Percentiles rank a stretch among this genome's conserved stretches.
phyloP scores from a whole-genome alignment of 768 basidiomycete species.

The button mushroom (Agaricus bisporus) region DNA sequence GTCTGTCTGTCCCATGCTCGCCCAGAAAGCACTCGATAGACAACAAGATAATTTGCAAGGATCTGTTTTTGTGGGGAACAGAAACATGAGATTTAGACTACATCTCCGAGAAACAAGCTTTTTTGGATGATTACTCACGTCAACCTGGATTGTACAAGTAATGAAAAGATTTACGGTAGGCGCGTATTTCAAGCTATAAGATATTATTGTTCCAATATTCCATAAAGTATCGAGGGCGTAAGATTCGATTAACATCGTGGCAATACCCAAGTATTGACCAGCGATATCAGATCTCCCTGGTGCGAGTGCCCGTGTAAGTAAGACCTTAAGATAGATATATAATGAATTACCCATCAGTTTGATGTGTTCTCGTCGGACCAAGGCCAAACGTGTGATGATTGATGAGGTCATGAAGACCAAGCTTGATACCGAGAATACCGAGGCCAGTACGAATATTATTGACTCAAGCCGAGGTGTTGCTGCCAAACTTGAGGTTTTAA shows the following conservation, averaged over 20 bases:
- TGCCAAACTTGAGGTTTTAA: neutral
- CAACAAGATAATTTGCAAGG: neutral
- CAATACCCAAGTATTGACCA: neutral
- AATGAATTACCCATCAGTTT: neutral
- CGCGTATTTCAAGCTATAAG: neutral
- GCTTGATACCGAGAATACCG: neutral
- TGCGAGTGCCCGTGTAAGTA: neutral
- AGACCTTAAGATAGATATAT: neutral
- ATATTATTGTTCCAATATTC: neutral
- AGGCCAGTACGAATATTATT: neutral
- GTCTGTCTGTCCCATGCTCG: neutral
- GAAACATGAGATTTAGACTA: too few relatives aligned
- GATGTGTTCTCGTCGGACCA: neutral
- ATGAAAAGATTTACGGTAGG: neutral
- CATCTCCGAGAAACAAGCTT: too few relatives aligned
- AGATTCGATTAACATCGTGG: neutral
- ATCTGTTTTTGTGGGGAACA: too few relatives aligned
- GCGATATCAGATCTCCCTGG: neutral
- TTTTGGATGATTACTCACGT: neutral
- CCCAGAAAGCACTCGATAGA: neutral
- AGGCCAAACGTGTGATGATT: neutral
- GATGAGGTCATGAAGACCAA: neutral
- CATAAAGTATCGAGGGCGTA: conserved; percentile 1
- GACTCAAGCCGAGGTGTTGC: too few relatives aligned
- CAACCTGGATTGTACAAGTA: neutral